Evolutionary conservation across 129 eudicot species (phyloP).

Genomic region (Logfia minima): DNA sequence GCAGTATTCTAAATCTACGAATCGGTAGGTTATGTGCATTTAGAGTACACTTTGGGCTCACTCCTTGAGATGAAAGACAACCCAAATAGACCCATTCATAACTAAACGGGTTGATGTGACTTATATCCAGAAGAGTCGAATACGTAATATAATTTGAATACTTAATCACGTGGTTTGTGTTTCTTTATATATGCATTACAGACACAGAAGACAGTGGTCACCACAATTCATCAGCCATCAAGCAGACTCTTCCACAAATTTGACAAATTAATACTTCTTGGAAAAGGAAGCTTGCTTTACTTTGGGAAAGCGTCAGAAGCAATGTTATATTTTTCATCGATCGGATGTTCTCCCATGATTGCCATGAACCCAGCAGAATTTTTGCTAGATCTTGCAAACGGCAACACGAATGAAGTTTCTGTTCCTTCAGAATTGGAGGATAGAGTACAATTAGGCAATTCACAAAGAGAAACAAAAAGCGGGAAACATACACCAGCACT

Average conservation of each 20-base stretch:
- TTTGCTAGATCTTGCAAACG: conserved; percentile 54
- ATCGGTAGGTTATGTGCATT: background rate
- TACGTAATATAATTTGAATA: background rate
- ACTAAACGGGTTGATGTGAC: too few relatives aligned
- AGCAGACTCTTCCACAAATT: conserved; percentile 50
- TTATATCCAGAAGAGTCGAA: too few relatives aligned
- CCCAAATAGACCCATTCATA: background rate
- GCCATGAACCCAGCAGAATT: conserved; percentile 53
- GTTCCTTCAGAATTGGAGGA: conserved; percentile 34
- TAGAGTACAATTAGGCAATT: conserved; percentile 23
- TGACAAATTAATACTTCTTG: conserved; percentile 44
- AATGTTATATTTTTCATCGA: conserved; percentile 42
- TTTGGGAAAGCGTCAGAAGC: conserved; percentile 45
- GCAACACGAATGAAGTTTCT: conserved; percentile 34
- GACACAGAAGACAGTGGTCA: conserved; percentile 41
- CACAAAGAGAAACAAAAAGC: conserved; percentile 13
- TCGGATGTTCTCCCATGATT: conserved; percentile 40
- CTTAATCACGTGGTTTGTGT: background rate
- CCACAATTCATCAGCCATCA: conserved; percentile 59
- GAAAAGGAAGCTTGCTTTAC: conserved; percentile 43
- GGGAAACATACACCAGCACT: conserved; percentile 21
- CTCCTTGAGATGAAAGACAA: too few relatives aligned
- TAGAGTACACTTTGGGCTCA: background rate
- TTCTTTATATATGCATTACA: background rate
- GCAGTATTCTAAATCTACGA: background rate